These are phyloP conservation scores for Malassezia arunalokei DNA, from an alignment of 1,284 basidiomycete genomes.

Conservation along the genomic window DNA sequence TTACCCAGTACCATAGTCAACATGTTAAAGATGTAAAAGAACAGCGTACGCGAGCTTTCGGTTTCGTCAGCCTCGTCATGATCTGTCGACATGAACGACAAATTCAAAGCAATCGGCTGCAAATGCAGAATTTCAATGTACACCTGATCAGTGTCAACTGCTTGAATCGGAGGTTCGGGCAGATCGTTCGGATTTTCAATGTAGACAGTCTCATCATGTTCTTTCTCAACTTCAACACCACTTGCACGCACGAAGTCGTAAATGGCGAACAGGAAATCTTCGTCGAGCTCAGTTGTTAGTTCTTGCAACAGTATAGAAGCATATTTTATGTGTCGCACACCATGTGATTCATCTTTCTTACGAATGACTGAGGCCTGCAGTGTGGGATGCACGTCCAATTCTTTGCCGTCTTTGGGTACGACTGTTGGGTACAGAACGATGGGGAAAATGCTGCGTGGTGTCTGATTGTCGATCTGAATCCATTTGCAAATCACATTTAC, in stretches of 20 bases:
- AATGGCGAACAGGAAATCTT: constrained; percentile 85
- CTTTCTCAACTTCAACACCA: constrained; percentile 18
- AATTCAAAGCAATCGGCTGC: constrained; percentile 78
- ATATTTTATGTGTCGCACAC: constrained; percentile 92
- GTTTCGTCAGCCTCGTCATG: constrained; percentile 74
- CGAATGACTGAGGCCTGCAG: constrained; percentile 77
- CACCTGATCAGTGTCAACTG: constrained; percentile 51
- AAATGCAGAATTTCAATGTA: constrained; percentile 97
- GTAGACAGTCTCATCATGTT: constrained; percentile 50
- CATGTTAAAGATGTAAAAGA: constrained; percentile 86
- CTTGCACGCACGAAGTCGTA: constrained; percentile 77
- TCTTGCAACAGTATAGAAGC: constrained; percentile 88
- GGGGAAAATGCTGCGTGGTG: constrained; percentile 89
- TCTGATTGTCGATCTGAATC: constrained; percentile 81
- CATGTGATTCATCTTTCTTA: constrained; percentile 76
- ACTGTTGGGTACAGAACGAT: constrained; percentile 92
- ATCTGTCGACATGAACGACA: constrained; percentile 96
- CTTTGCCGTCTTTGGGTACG: constrained; percentile 66
- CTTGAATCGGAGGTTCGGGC: constrained; percentile 61
- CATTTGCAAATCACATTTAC: constrained; percentile 72
- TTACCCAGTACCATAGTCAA: constrained; percentile 95
- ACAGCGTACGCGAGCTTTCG: constrained; percentile 56
- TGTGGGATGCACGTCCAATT: constrained; percentile 71
- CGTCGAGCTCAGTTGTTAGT: constrained; percentile 87
- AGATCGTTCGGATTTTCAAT: constrained; percentile 66